phyloP scores from a whole-genome alignment of 345 rosid genomes.

The Geranium brycei region DNA sequence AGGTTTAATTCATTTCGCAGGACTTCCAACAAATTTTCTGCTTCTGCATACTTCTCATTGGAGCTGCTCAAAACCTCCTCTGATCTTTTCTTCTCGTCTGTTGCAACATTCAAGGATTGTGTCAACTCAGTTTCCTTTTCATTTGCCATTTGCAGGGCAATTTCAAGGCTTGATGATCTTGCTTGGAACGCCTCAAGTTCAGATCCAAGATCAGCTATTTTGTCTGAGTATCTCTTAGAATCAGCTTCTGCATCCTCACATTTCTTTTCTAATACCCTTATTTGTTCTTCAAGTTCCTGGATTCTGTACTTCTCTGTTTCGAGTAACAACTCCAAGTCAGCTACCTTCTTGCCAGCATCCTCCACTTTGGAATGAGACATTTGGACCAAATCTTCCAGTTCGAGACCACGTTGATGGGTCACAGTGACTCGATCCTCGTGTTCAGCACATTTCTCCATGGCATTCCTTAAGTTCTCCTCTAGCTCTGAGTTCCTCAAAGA shows the following conservation, averaged over 20 bases:
- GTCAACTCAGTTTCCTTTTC: slow-evolving; percentile 55
- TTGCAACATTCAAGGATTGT: slow-evolving; percentile 36
- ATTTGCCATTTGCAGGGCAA: slow-evolving; percentile 42
- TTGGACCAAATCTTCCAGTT: slow-evolving; percentile 55
- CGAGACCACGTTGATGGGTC: slow-evolving; percentile 53
- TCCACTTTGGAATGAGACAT: slow-evolving; percentile 55
- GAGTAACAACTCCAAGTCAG: slow-evolving; percentile 75
- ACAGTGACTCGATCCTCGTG: slow-evolving; percentile 54
- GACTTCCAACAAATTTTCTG: slow-evolving; percentile 53
- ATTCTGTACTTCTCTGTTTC: slow-evolving; percentile 82
- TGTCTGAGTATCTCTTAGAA: slow-evolving; percentile 32
- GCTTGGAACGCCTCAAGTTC: slow-evolving; percentile 64
- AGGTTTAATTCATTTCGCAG: slow-evolving; percentile 53
- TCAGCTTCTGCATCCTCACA: slow-evolving; percentile 51
- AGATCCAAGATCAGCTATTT: slow-evolving; percentile 50
- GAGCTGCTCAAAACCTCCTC: slow-evolving; percentile 44
- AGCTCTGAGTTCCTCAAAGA: slow-evolving; percentile 36
- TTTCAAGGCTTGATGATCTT: slow-evolving; percentile 60
- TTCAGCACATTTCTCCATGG: slow-evolving; percentile 41
- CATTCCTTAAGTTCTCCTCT: slow-evolving; percentile 43
- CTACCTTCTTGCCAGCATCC: slow-evolving; percentile 54
- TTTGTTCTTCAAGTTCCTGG: slow-evolving; percentile 85
- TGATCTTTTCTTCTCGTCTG: slow-evolving; percentile 54
- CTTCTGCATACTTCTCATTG: slow-evolving; percentile 44
- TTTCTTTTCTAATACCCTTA: slow-evolving; percentile 54